A percentile compares a stretch with the other conserved stretches of the same genome.
These are phyloP conservation scores for Trapa bicornis DNA, from an alignment of 345 rosid genomes.

Conservation along the genomic window DNA sequence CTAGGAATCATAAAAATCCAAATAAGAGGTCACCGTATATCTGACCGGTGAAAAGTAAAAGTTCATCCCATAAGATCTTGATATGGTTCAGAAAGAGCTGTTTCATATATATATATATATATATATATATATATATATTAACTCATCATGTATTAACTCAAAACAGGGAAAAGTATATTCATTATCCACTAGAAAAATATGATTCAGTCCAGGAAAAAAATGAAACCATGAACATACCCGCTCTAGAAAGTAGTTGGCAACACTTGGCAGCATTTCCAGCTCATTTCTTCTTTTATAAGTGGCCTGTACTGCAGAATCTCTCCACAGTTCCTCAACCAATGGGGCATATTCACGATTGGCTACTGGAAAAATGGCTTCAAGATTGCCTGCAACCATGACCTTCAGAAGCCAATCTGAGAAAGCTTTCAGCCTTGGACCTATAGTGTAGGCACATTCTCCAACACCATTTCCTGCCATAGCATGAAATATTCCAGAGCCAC, in stretches of 20 bases:
- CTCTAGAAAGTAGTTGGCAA: constrained; percentile 79
- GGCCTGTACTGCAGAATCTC: constrained; percentile 67
- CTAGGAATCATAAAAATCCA: neutral
- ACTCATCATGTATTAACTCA: neutral
- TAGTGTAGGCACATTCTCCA: constrained; percentile 40
- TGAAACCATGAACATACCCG: constrained; percentile 41
- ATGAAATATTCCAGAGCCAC: constrained; percentile 8
- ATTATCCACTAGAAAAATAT: neutral
- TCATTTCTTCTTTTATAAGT: constrained; percentile 71
- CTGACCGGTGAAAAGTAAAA: neutral
- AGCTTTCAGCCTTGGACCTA: constrained; percentile 73
- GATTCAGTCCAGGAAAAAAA: constrained; percentile 3
- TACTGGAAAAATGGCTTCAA: constrained; percentile 83
- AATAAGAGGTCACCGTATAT: neutral
- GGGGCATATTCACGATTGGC: constrained; percentile 98
- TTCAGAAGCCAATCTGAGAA: constrained; percentile 95
- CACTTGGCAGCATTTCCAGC: constrained; percentile 68
- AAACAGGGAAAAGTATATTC: neutral
- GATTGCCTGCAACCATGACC: constrained; percentile 78
- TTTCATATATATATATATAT: neutral
- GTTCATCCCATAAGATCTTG: neutral
- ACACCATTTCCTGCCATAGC: constrained; percentile 31
- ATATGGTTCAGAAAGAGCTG: neutral
- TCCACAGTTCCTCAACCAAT: constrained; percentile 84
- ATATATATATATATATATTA: neutral